phyloP scores from a whole-genome alignment of 371 early-diverging fungal species.

The Cokeromyces recurvatus region DNA sequence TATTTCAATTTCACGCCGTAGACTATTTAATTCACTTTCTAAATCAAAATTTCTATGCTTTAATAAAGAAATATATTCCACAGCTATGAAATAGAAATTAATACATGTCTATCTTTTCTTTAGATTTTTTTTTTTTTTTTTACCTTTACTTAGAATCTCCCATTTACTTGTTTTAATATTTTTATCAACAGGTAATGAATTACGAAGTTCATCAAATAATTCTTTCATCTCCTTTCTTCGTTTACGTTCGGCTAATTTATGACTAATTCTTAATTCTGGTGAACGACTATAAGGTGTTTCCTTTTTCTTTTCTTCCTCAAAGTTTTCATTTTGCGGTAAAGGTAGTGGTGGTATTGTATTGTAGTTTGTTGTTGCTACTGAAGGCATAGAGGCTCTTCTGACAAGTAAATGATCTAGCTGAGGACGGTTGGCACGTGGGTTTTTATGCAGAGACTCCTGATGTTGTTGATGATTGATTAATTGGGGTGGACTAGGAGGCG shows the following conservation, averaged over 20 bases:
- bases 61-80: too few species aligned
- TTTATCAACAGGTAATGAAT: slow-evolving; percentile 69
- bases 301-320: slow-evolving; percentile 4
- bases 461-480: slow-evolving; percentile 10
- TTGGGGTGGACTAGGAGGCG: slow-evolving; percentile 56
- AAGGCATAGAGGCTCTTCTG: slow-evolving; percentile 51
- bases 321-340: not conserved
- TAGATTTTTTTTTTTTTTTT: too few species aligned
- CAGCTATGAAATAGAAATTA: too few species aligned
- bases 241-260: slow-evolving; percentile 83
- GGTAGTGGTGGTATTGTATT: not conserved
- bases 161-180: slow-evolving; percentile 80
- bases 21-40: too few species aligned
- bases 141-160: slow-evolving; percentile 82
- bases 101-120: too few species aligned
- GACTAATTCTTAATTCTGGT: slow-evolving; percentile 66
- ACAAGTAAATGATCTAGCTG: slow-evolving; percentile 10
- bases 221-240: slow-evolving; percentile 85
- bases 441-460: slow-evolving; percentile 16
- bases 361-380: slow-evolving; percentile 22
- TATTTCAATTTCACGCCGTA: too few species aligned
- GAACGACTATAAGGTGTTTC: slow-evolving; percentile 67
- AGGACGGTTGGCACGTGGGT: too few species aligned
- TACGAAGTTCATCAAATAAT: slow-evolving; percentile 79
- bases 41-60: too few species aligned